Percentiles rank a stretch among this genome's conserved stretches.
phyloP scores from a whole-genome alignment of 2,329 filamentous ascomycete genomes.

The Neurospora sp. region DNA sequence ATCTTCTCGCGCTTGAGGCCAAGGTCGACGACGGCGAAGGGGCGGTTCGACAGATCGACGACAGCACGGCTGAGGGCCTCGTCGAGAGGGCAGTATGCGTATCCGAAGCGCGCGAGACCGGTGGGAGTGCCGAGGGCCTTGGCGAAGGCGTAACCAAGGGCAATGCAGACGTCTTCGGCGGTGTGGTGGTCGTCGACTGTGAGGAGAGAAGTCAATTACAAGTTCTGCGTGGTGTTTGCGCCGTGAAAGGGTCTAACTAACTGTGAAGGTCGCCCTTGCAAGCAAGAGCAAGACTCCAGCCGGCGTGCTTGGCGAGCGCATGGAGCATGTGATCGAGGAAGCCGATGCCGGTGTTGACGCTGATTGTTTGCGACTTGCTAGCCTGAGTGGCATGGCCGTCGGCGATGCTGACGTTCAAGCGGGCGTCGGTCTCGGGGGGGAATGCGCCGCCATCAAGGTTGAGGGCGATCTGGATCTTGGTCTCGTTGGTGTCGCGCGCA shows the following conservation, averaged over 20 bases:
- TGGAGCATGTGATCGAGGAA: slow-evolving; percentile 99
- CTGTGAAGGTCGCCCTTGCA: slow-evolving; percentile 88
- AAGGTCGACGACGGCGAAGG: slow-evolving; percentile 74
- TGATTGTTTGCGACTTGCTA: slow-evolving; percentile 76
- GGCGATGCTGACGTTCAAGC: slow-evolving; percentile 37
- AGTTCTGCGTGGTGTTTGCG: not conserved
- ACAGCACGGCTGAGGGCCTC: slow-evolving; percentile 91
- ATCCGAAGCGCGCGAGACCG: slow-evolving; percentile 83
- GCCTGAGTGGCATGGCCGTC: slow-evolving; percentile 74
- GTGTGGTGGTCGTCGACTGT: slow-evolving; percentile 97
- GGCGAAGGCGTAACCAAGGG: slow-evolving; percentile 79
- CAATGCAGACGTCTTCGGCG: slow-evolving; percentile 88
- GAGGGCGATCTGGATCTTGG: slow-evolving; percentile 85
- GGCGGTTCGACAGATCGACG: slow-evolving; percentile 88
- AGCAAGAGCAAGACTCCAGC: slow-evolving; percentile 78
- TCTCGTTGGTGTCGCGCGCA: slow-evolving; percentile 92
- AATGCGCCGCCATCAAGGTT: slow-evolving; percentile 86
- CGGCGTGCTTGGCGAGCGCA: slow-evolving; percentile 88
- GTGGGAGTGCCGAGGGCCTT: slow-evolving; percentile 65
- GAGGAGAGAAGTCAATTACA: not conserved
- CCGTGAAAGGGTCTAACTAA: slow-evolving; percentile 34
- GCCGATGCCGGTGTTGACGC: slow-evolving; percentile 85
- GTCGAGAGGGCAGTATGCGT: slow-evolving; percentile 86
- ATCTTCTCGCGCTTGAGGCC: slow-evolving; percentile 87
- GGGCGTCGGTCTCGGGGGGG: slow-evolving; percentile 52